Percentiles rank a stretch among this genome's conserved stretches.
Conservation (phyloP, 805 yeast species). For the Yarrowia hollandica region DNA sequence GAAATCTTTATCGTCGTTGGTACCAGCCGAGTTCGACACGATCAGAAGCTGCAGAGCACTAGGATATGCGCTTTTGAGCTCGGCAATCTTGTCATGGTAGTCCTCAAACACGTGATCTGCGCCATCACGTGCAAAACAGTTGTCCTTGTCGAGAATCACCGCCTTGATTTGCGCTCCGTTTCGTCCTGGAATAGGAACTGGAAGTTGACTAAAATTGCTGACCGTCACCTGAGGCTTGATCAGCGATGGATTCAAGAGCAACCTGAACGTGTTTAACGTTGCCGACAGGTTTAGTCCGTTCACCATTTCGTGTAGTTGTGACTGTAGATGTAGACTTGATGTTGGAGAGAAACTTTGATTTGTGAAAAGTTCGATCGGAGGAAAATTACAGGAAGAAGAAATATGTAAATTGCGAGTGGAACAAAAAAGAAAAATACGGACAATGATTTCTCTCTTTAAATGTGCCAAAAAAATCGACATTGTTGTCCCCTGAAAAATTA, state of each 20-base stretch:
- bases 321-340: neutral
- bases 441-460: too few species aligned
- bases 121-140: slow-evolving; percentile 86
- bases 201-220: slow-evolving; percentile 58
- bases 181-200: slow-evolving; percentile 49
- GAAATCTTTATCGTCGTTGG: slow-evolving; percentile 65
- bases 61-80: slow-evolving; percentile 58
- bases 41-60: slow-evolving; percentile 60
- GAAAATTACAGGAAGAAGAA: neutral
- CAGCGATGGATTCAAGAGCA: slow-evolving; percentile 63
- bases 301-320: neutral
- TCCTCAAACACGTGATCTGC: slow-evolving; percentile 78
- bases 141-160: slow-evolving; percentile 88
- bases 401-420: neutral
- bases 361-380: too few species aligned
- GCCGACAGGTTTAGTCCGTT: slow-evolving; percentile 67
- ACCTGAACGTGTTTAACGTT: slow-evolving; percentile 62
- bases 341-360: neutral
- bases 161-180: slow-evolving; percentile 56
- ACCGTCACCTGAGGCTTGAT: slow-evolving; percentile 64
- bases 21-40: slow-evolving; percentile 93
- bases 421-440: too few species aligned
- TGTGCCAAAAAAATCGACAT: too few species aligned
- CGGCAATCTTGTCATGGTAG: slow-evolving; percentile 58
- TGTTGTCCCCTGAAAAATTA: too few species aligned